These are phyloP conservation scores for Colletotrichum sp. DNA, from an alignment of 2,329 filamentous ascomycete genomes.

Conservation along the genomic window DNA sequence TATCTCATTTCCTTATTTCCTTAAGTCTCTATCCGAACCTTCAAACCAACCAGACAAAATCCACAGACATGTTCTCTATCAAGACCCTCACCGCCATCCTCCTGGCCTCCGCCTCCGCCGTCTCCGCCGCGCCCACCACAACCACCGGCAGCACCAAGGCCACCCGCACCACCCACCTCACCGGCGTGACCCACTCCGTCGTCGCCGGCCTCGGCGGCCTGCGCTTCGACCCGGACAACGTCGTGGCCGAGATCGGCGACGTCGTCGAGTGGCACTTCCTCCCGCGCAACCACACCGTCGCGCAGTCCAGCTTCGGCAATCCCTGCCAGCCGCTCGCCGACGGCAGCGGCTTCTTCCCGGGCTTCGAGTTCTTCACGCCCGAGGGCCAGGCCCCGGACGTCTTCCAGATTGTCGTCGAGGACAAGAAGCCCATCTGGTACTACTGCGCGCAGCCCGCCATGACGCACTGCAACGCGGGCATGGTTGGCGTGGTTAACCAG, in stretches of 20 bases:
- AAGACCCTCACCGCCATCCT: constrained; percentile 31
- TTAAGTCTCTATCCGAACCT: not conserved
- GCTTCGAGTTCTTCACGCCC: constrained; percentile 44
- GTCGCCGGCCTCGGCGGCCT: constrained; percentile 51
- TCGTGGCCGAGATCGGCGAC: constrained; percentile 53
- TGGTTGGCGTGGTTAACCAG: constrained; percentile 56
- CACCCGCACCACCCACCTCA: constrained; percentile 37
- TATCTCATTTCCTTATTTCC: constrained; percentile 2
- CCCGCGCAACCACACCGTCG: constrained; percentile 54
- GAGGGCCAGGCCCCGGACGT: constrained; percentile 41
- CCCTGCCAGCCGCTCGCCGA: constrained; percentile 45
- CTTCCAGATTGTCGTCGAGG: constrained; percentile 48
- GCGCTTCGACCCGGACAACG: constrained; percentile 53
- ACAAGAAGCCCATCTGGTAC: constrained; percentile 43
- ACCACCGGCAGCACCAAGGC: constrained; percentile 31
- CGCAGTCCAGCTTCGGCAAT: constrained; percentile 43
- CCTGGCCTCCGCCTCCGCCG: constrained; percentile 26
- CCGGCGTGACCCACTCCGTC: constrained; percentile 48
- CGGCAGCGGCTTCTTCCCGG: constrained; percentile 46
- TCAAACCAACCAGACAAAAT: not conserved
- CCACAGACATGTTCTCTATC: constrained; percentile 37
- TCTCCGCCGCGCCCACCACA: constrained; percentile 33
- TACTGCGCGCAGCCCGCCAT: constrained; percentile 42
- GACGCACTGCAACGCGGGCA: constrained; percentile 52
- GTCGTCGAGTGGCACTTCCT: constrained; percentile 60